phyloP scores from a whole-genome alignment of 2,329 filamentous ascomycete species.

The Xylariaceae sp. region DNA sequence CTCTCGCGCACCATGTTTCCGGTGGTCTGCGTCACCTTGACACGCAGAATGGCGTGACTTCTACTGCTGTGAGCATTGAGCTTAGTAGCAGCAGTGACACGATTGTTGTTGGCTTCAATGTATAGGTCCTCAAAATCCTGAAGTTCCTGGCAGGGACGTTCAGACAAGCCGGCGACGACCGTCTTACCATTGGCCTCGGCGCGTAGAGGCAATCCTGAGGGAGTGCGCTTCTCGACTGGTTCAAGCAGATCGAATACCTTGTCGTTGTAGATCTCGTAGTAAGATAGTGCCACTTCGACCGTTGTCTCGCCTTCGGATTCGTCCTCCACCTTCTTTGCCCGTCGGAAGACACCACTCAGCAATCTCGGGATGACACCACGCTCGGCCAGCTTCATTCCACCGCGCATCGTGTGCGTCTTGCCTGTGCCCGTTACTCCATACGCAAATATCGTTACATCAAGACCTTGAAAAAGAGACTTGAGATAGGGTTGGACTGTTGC shows the following conservation, averaged over 20 bases:
- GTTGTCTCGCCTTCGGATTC: conserved; percentile 65
- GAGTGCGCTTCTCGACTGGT: conserved; percentile 76
- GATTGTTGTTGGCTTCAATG: conserved; percentile 85
- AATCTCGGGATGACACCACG: conserved; percentile 82
- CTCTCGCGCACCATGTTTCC: conserved; percentile 65
- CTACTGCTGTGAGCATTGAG: conserved; percentile 86
- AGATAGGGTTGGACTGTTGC: conserved; percentile 74
- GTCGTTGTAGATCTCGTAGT: conserved; percentile 97
- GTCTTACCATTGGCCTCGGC: conserved; percentile 86
- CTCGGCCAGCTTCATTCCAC: conserved; percentile 78
- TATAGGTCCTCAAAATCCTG: conserved; percentile 89
- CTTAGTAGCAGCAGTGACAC: conserved; percentile 85
- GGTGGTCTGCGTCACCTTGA: conserved; percentile 76
- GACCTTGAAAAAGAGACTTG: conserved; percentile 85
- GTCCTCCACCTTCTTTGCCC: conserved; percentile 78
- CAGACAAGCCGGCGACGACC: conserved; percentile 77
- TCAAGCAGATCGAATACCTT: conserved; percentile 90
- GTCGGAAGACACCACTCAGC: conserved; percentile 77
- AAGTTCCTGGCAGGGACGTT: conserved; percentile 73
- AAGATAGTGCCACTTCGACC: conserved; percentile 73
- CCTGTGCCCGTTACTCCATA: conserved; percentile 92
- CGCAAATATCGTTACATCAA: conserved; percentile 84
- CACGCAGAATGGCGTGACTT: conserved; percentile 84
- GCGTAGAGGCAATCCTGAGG: conserved; percentile 72
- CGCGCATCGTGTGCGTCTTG: conserved; percentile 95